These are phyloP conservation scores for Russula vinacea DNA, from an alignment of 768 basidiomycete genomes.

Conservation along the genomic window DNA sequence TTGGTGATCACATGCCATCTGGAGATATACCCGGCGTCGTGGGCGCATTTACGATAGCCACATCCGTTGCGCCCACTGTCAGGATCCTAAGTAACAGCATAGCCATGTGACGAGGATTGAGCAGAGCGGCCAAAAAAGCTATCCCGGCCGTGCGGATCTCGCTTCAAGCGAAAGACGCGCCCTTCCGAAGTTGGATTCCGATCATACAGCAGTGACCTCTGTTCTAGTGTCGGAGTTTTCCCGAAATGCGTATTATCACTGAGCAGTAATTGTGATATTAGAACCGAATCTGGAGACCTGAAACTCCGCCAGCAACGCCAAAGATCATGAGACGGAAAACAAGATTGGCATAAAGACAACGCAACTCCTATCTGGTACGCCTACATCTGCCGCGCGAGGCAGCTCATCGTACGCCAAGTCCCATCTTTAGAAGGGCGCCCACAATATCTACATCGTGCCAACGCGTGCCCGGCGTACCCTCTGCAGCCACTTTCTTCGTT, in stretches of 20 bases:
- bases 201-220: conserved; percentile 5
- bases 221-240: not conserved
- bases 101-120: not conserved
- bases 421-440: conserved; percentile 88
- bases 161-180: not conserved
- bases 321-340: conserved; percentile 20
- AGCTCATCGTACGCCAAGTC: conserved; percentile 34
- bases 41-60: not conserved
- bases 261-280: not conserved
- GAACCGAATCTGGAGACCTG: not conserved
- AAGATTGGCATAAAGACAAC: conserved; percentile 22
- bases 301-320: conserved; percentile 3
- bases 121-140: too few relatives aligned
- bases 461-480: conserved; percentile 43
- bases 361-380: conserved; percentile 12
- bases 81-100: not conserved
- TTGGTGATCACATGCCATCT: not conserved
- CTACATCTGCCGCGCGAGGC: conserved; percentile 1
- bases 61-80: not conserved
- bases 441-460: conserved; percentile 90
- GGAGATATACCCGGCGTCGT: not conserved
- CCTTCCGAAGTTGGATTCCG: not conserved
- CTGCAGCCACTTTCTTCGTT: conserved; percentile 58
- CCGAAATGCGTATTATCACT: not conserved
- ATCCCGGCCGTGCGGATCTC: too few relatives aligned